These are phyloP conservation scores for Neofusicoccum umdonicola DNA, from an alignment of 2,329 filamentous ascomycete genomes.

Conservation along the genomic window DNA sequence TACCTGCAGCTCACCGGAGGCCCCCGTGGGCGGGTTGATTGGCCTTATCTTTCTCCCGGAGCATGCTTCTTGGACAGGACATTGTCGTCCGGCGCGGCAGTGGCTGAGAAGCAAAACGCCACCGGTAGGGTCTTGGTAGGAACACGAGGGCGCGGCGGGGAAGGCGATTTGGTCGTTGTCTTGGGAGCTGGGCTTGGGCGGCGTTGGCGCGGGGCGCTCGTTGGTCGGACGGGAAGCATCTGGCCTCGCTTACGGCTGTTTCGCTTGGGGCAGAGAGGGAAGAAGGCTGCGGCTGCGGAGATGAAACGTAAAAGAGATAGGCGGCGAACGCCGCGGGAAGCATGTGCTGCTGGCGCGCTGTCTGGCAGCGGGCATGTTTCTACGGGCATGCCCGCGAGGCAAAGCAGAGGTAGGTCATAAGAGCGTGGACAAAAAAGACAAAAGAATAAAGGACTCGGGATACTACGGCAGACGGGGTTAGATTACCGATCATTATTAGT, in stretches of 20 bases:
- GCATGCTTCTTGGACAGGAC: neutral
- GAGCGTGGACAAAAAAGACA: neutral
- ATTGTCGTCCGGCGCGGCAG: neutral
- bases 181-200: neutral
- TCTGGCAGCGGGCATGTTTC: no score
- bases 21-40: neutral
- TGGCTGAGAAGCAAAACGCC: neutral
- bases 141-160: neutral
- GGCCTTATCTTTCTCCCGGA: constrained; percentile 3
- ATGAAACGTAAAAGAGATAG: neutral
- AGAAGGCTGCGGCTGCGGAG: neutral
- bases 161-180: neutral
- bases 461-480: constrained; percentile 16
- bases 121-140: neutral
- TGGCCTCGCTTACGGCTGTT: neutral
- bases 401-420: no score
- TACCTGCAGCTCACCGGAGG: neutral
- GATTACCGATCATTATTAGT: constrained; percentile 19
- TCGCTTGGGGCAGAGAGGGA: no score
- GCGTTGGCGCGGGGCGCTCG: neutral
- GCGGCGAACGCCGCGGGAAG: no score
- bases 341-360: no score
- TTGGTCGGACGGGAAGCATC: neutral
- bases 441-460: neutral
- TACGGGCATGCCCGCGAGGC: no score